Evolutionary conservation across 306 rosid genomes (phyloP).

Genomic region (Glycine soja): DNA sequence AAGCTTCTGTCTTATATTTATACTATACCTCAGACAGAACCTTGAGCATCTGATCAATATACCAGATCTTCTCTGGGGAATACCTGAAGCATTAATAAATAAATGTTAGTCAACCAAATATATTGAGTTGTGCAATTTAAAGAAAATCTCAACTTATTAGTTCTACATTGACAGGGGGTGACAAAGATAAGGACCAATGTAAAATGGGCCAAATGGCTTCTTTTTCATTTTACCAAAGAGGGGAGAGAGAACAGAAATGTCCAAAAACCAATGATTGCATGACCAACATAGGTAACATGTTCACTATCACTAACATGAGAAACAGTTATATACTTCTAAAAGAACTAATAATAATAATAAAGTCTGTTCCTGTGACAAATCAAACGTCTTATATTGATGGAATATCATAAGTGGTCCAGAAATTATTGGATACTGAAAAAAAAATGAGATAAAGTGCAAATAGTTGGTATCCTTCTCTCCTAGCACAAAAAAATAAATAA

Average conservation of each 20-base stretch:
- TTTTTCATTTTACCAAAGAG: constrained; percentile 37
- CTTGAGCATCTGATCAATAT: constrained; percentile 97
- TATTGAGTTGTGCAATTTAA: constrained; percentile 9
- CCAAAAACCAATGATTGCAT: constrained; percentile 37
- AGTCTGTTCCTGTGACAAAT: constrained; percentile 18
- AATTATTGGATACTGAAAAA: constrained; percentile 18
- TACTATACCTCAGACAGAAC: constrained; percentile 91
- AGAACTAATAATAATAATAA: constrained; percentile 29
- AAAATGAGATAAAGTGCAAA: constrained; percentile 4
- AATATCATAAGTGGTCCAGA: constrained; percentile 22
- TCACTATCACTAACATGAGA: constrained; percentile 6
- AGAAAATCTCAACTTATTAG: constrained; percentile 34
- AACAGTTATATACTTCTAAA: constrained; percentile 21
- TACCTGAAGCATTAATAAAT: constrained; percentile 69
- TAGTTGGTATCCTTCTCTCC: constrained; percentile 22
- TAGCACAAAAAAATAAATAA: neutral
- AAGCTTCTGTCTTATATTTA: constrained; percentile 24
- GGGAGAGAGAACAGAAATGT: constrained; percentile 30
- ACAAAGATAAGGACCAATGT: constrained; percentile 27
- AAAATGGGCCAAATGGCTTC: constrained; percentile 26
- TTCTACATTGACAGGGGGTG: constrained; percentile 25
- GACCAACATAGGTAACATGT: neutral
- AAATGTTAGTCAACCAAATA: constrained; percentile 48
- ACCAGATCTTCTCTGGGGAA: constrained; percentile 98
- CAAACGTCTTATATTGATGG: constrained; percentile 39